Base-by-base conservation (phyloP, 306 rosid species). In the Glycine latifolia region DNA sequence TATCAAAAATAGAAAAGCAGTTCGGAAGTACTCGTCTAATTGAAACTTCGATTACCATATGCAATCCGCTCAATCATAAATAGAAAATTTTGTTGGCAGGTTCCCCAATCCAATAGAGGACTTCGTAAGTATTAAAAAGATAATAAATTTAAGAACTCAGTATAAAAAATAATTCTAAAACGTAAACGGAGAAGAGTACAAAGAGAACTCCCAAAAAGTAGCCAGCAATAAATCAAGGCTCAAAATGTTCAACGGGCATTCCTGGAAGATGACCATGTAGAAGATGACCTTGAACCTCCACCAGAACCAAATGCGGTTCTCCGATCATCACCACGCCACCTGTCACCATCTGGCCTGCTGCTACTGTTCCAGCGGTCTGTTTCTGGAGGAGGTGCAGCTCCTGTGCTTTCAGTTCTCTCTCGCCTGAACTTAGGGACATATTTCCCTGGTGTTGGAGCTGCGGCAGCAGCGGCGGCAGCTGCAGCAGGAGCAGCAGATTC, bases 211-310 rank as follows among this genome's bases (percentile, higher is more conserved):
- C 49, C 81, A 75, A 69, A 69, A 79, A 62, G 73, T 76, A 71
- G 71, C 82, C 72, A 55, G 67, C 67, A 81, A 50, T 46, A 62
- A 83, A 79, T 49, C 31, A 48, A 17, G 31, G 2, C 31, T 49
- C 68, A 59, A 0, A 81, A 13, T 7, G 82, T 79, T 89, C 88
- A 90, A 69, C 86, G 92, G 47, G 89, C 87, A 0, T 87, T 79
- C 88, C 90, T 89, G 60, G 99, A 89, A 31, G 94, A 89, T 13
- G 99, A 88, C 99, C 98, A 93, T 1, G 94, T 62, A 3, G 97
- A 71, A 1, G 88, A 58, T 39, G 84, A 73, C 80, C 91, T 87
- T 11, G 94, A 55, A 44, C 90, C 86, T 14, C 89, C 93, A 10
- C 84, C 87, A 66, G 83, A 61, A 71, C 92, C 92, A 60, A 90